Base-by-base conservation (phyloP, 1,284 basidiomycete species). In the Ustilago hordei region DNA sequence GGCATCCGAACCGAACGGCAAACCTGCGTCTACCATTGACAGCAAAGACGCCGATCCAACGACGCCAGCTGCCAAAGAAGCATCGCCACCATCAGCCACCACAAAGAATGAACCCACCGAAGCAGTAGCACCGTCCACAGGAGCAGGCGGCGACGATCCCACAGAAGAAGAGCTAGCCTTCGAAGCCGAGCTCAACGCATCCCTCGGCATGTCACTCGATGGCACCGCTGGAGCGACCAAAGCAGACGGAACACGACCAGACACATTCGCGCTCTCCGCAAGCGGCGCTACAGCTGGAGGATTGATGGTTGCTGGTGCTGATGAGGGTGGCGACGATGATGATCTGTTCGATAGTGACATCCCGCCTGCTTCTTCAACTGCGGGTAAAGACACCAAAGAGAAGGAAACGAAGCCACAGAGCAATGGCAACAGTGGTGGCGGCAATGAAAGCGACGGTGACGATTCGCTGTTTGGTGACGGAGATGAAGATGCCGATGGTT, bases 401-500 rank as follows among this genome's bases (percentile, higher is more conserved):
- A 32, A 45, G 47, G 50, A 47, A 47, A 28, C 8, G 8, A 50
- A 50, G 48, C 23, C 43, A 32, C 31, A 36, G 31, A 13, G 64
- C 45, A n/a, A 68, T 64, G 47, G 53, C 59, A 41, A 57, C 69
- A 17, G 32, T 63, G n/a, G 63, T 19, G 64, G 60, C 28, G 57
- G 35, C n/a, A 60, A 57, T 17, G 67, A 69, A 28, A 69, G 67
- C 36, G 75, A 80, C 52, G 78, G 69, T 0, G 75, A 76, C 34
- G 75, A 77, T 41, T 79, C 76, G 50, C 59, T 80, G 39, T 78
- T 80, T 36, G 78, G 75, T 12, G 59, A 69, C n/a, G 70, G 39
- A 8, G 81, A 79, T 35, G 65, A 56, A 23, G 85, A 84, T 36
- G 82, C 75, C 69, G 82, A 82, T 38, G 58, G 19, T 12, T 80